Evolutionary conservation across 257 asterid genomes (phyloP), one percentile per base, ranked within the genome.

Genomic region (Ocimum tenuiflorum): DNA sequence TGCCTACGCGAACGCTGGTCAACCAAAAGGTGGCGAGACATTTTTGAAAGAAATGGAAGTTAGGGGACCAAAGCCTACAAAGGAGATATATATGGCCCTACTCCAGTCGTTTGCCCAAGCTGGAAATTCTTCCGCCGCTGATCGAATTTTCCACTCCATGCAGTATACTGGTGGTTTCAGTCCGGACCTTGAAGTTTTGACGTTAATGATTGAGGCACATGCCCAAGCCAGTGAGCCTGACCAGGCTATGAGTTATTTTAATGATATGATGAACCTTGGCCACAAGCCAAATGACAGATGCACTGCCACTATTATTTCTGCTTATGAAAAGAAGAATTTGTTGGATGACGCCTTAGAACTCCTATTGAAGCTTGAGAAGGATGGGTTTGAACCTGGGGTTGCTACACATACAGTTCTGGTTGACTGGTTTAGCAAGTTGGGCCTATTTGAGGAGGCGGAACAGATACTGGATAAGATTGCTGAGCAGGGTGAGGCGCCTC

Each of bases 381-480:
- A 79, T 52, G 95, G 94, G 12, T 73, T 92, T 71, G 82, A 76
- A 72, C 90, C 85, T 35, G 97, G 96, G 60, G 83, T 88, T 54
- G 78, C 75, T 69, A 92, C 96, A 23, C 82, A 85, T 46, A 76
- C 91, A 0, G 83, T 80, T 80, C 50, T 92, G 60, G 80, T 88
- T 58, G 99, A 86, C 65, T 92, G 99, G 99, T 73, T 89, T 12
- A 69, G 73, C 72, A 83, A 79, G 59, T 29, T 87, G 83, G 80
- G 70, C 75, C 85, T 92, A 23, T 63, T 81, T 41, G 96, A 92
- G 71, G 99, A 92, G 77, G 92, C 88, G 36, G 96, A 92, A 67
- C 94, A 90, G 68, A 17, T 92, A 52, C 57, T 92, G 78, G 83
- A 77, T 69, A 87, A 82, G 76, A 89, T 92, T 70, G 65, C 90